Base-by-base conservation (phyloP, 2,329 filamentous ascomycete genomes). In the Botrytis aclada region DNA sequence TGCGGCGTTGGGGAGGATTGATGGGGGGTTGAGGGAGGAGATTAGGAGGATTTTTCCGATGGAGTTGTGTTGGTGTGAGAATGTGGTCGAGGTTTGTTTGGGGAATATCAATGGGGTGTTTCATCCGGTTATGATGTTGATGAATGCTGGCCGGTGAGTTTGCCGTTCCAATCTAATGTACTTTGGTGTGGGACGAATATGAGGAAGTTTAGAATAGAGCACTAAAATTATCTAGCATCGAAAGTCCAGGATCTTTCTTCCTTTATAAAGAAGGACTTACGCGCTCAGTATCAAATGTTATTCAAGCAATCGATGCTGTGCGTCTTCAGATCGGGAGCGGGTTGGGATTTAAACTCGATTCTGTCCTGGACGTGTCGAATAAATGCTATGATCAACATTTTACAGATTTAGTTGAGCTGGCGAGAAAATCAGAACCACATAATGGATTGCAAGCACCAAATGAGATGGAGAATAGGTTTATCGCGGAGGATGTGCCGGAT, bases 101-200 rank as follows among this genome's bases (percentile, higher is more conserved):
- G 72, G 69, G 8, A 75, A 75, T 37, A 73, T 75, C 39, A 75
- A 75, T n/a, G 74, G 74, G 12, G 74, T 74, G n/a, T 75, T 75
- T 43, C 74, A 75, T 64, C 74, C 74, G 16, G 58, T 75, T 20
- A 75, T 75, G 74, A 75, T 74, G 64, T 25, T 75, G 9, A 74
- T 75, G 74, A 75, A 74, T 70, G 74, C 74, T 34, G 73, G 74
- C 6, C 71, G 74, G 10, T 62, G 25, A 62, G 60, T 62, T 14
- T 61, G 20, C 32, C 1, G 9, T 54, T n/a, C 47, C 5, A 2
- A 16, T 29, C 14, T 16, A 12, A 51, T 6, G 2, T 14, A 5
- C 12, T n/a, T 54, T 16, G 16, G 47, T n/a, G 16, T 29, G 14
- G 47, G 3, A 29, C 16, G 12, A 3, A 54, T 29, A n/a, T n/a